Evolutionary conservation across 176 grass and related monocot species (phyloP), one percentile per base, ranked within the genome.

Genomic region (Cymbopogon citratus): DNA sequence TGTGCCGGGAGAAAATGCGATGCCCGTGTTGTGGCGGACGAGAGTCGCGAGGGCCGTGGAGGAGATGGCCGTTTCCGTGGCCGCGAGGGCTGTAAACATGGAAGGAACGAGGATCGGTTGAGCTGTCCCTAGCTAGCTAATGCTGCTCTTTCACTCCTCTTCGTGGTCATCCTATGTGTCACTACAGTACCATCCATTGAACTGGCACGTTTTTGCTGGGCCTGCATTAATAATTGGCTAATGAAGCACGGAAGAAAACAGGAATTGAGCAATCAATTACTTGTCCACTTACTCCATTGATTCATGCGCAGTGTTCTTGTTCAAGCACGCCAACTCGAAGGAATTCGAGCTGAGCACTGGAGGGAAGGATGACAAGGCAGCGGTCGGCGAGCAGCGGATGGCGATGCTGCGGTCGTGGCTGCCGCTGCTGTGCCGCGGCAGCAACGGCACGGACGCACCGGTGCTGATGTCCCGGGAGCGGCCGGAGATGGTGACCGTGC

Each of bases 341-440:
- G 81, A 94, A 70, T 76, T 92, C 65, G 92, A 93, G 79, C 74
- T 63, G 69, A 19, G 69, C 44, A 57, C 70, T 1, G 82, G 65
- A 25, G 80, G 16, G 2, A 67, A 67, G 29, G 76, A 73, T 9
- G 83, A 72, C n/a, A 77, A 81, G 68, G 61, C 28, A 52, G 40
- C 39, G 4, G 25, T 75, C 6, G 80, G 69, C 21, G 74, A 80
- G 21, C 62, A 82, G 1, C 75, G 77, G 51, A 48, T 89, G 71
- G 44, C 86, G 36, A 79, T 98, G 86, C 71, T 98, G 41, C 74
- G 65, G 29, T 88, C 90, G 66, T 98, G 95, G 95, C 34, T 93
- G 75, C 95, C 95, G 16, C 80, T 98, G 79, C 81, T 94, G 2
- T 94, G 95, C 73, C 88, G 81, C 25, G 88, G 92, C 68, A 92